phyloP scores from a whole-genome alignment of 2,329 filamentous ascomycete genomes.

The Hirsutella thompsonii region DNA sequence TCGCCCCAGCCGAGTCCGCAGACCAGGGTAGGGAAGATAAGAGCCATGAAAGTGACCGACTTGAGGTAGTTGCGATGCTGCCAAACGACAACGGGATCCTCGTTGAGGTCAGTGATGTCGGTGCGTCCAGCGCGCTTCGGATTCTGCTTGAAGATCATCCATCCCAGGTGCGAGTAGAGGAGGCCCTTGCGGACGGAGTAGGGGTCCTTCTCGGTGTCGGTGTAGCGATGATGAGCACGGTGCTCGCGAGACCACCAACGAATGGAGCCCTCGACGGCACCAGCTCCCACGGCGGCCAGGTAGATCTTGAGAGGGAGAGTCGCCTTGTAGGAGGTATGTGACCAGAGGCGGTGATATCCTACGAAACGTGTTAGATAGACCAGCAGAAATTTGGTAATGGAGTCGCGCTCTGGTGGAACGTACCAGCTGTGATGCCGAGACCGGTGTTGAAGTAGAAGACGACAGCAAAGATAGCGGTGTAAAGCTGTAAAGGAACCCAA shows the following conservation, averaged over 20 bases:
- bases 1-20: slow-evolving; percentile 72
- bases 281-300: slow-evolving; percentile 68
- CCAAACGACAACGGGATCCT: slow-evolving; percentile 74
- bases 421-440: slow-evolving; percentile 67
- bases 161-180: slow-evolving; percentile 66
- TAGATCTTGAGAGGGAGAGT: slow-evolving; percentile 65
- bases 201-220: slow-evolving; percentile 84
- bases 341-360: slow-evolving; percentile 60
- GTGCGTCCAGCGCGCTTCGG: slow-evolving; percentile 78
- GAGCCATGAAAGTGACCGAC: slow-evolving; percentile 63
- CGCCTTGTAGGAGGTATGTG: slow-evolving; percentile 74
- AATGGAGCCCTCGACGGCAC: slow-evolving; percentile 75
- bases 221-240: slow-evolving; percentile 81
- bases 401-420: slow-evolving; percentile 11
- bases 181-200: slow-evolving; percentile 86
- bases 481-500: slow-evolving; percentile 62
- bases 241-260: slow-evolving; percentile 84
- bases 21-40: slow-evolving; percentile 63
- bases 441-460: slow-evolving; percentile 76
- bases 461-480: slow-evolving; percentile 63
- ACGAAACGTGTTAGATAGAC: neutral
- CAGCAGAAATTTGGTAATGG: neutral
- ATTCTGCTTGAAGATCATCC: slow-evolving; percentile 93
- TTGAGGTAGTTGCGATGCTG: slow-evolving; percentile 82
- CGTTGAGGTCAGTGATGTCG: slow-evolving; percentile 79